Evolutionary conservation across 495 filamentous ascomycete species (phyloP).

Genomic region (Cladorrhinum samala): DNA sequence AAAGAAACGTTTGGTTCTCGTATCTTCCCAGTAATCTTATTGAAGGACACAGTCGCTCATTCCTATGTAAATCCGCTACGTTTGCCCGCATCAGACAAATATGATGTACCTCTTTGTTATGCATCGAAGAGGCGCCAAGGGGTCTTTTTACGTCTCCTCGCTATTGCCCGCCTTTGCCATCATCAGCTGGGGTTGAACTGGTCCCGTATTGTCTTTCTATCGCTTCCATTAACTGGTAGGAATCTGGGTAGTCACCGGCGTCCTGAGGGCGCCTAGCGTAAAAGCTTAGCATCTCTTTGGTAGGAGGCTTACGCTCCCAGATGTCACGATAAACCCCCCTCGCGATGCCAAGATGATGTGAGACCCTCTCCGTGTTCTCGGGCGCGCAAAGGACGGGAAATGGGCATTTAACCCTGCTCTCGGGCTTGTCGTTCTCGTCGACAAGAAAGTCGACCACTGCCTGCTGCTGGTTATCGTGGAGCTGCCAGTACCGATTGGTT

Average conservation of each 20-base stretch:
- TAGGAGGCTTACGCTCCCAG: not conserved
- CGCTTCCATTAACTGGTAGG: not conserved
- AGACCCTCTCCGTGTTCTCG: not conserved
- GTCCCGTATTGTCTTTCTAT: not conserved
- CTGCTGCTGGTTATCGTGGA: slow-evolving; percentile 18
- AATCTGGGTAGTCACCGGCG: not conserved
- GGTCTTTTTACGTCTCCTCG: not conserved
- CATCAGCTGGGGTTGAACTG: too few relatives aligned
- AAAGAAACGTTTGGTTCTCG: too few relatives aligned
- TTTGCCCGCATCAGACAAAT: too few relatives aligned
- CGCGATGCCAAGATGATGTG: not conserved
- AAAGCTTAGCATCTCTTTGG: not conserved
- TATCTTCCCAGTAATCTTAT: too few relatives aligned
- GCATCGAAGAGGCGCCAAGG: too few relatives aligned
- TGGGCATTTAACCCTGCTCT: not conserved
- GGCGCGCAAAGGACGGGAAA: not conserved
- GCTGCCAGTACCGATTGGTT: slow-evolving; percentile 15
- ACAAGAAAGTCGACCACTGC: slow-evolving; percentile 20
- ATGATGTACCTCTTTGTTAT: too few relatives aligned
- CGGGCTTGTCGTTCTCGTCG: not conserved
- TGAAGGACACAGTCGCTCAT: not conserved
- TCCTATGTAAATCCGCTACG: not conserved
- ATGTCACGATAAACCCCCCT: not conserved
- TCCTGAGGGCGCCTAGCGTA: not conserved
- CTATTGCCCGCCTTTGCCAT: not conserved